Conservation (phyloP, 2,329 filamentous ascomycete species). For the Xylaria sp. region DNA sequence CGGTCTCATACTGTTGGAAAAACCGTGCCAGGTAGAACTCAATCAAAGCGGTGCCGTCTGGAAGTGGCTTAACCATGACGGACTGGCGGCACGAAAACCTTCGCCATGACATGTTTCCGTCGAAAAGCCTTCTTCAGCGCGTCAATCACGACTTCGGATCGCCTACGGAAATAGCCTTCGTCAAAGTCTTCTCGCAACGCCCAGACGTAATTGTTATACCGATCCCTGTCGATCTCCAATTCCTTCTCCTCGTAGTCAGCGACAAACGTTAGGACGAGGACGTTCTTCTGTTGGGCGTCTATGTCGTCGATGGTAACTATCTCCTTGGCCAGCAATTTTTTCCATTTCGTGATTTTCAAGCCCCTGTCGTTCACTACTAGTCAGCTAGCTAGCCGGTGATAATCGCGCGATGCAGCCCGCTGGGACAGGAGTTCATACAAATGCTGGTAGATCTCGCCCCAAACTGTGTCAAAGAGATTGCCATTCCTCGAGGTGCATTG, state of each 20-base stretch:
- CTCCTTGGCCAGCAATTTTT: neutral
- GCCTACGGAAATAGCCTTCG: neutral
- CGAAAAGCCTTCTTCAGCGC: neutral
- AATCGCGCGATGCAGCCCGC: neutral
- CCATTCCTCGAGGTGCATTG: neutral
- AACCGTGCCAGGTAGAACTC: neutral
- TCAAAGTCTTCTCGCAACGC: neutral
- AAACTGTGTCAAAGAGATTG: slow-evolving; percentile 1
- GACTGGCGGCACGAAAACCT: neutral
- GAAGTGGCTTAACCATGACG: neutral
- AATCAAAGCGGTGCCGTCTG: neutral
- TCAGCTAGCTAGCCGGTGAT: neutral
- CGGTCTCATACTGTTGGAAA: neutral
- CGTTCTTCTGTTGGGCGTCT: neutral
- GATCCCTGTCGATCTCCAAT: neutral
- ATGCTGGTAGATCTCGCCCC: neutral
- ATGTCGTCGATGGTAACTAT: neutral
- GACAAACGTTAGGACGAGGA: slow-evolving; percentile 21
- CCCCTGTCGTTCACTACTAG: slow-evolving; percentile 6
- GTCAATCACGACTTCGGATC: neutral
- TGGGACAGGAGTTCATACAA: slow-evolving; percentile 15
- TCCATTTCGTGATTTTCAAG: slow-evolving; percentile 16
- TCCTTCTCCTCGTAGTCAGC: neutral
- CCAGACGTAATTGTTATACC: neutral
- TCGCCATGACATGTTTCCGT: neutral